Evolutionary conservation across 495 filamentous ascomycete genomes (phyloP).

Genomic region (Tuber borchii): DNA sequence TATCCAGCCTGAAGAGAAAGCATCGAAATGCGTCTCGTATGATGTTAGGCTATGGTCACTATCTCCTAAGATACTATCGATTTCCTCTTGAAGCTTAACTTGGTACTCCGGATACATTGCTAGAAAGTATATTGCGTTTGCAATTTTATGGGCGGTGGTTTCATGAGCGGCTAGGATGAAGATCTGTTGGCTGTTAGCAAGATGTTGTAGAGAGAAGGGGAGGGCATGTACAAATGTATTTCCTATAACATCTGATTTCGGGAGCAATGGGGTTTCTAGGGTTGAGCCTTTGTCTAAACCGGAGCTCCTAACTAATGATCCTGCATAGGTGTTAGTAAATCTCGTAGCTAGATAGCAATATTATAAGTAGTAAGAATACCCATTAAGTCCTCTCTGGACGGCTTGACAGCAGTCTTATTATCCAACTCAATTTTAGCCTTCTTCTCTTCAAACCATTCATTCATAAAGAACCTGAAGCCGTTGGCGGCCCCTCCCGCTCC

Average conservation of each 20-base stretch:
- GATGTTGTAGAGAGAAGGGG: background rate
- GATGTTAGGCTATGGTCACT: background rate
- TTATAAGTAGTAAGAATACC: background rate
- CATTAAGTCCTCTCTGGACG: background rate
- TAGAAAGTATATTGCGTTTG: background rate
- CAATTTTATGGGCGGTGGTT: background rate
- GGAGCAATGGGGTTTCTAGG: background rate
- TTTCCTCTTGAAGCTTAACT: background rate
- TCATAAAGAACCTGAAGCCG: background rate
- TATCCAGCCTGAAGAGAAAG: background rate
- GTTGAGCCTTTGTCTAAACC: background rate
- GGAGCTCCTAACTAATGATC: background rate
- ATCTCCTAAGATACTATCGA: background rate
- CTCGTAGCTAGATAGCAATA: too few species aligned
- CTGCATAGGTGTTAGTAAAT: background rate
- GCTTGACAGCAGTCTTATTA: background rate
- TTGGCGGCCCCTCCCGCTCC: background rate
- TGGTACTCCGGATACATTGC: background rate
- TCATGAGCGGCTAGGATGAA: background rate
- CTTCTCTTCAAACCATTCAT: conserved; percentile 1
- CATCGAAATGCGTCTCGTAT: background rate
- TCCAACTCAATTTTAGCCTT: background rate
- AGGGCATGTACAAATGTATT: background rate
- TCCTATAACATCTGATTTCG: background rate
- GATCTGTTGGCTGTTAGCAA: background rate